These are phyloP conservation scores for Marchantia polymorpha DNA, from an alignment of 225 moss, liverwort and hornwort species.

Conservation along the genomic window DNA sequence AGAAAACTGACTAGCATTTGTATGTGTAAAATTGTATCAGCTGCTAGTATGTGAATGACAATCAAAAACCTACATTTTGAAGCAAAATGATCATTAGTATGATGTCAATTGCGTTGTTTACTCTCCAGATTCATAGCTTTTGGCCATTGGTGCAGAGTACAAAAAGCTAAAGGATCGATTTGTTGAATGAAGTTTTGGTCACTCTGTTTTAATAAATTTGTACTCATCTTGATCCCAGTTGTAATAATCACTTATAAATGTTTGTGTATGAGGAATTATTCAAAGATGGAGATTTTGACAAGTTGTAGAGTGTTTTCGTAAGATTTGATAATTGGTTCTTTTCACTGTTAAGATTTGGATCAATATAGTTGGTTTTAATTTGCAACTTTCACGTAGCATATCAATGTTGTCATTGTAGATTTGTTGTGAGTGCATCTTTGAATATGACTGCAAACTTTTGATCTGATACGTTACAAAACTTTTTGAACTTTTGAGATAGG, in stretches of 20 bases:
- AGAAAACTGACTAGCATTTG: constrained; percentile 93
- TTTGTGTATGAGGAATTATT: too few species aligned
- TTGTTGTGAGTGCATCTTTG: constrained; percentile 89
- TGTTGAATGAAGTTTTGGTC: background rate
- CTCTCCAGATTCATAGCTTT: constrained; percentile 86
- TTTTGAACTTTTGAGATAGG: constrained; percentile 96
- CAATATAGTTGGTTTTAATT: constrained; percentile 83
- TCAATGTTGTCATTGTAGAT: constrained; percentile 80
- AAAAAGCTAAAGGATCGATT: constrained; percentile 79
- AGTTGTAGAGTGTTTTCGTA: background rate
- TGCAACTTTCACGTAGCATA: constrained; percentile 79
- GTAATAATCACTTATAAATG: background rate
- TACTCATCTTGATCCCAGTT: background rate
- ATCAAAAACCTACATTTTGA: constrained; percentile 84
- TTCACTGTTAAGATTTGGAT: constrained; percentile 67
- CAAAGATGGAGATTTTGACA: background rate
- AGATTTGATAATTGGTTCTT: background rate
- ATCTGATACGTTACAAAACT: constrained; percentile 87
- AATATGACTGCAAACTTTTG: constrained; percentile 97
- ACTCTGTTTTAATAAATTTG: background rate
- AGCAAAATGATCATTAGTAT: constrained; percentile 97
- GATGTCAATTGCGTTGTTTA: constrained; percentile 94
- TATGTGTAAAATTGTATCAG: constrained; percentile 85
- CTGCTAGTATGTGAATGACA: constrained; percentile 98
- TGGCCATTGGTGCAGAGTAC: constrained; percentile 93